Percentiles rank a stretch among this genome's conserved stretches.
phyloP scores from a whole-genome alignment of 108 stramenopile genomes.

The Skeletonema potamos region DNA sequence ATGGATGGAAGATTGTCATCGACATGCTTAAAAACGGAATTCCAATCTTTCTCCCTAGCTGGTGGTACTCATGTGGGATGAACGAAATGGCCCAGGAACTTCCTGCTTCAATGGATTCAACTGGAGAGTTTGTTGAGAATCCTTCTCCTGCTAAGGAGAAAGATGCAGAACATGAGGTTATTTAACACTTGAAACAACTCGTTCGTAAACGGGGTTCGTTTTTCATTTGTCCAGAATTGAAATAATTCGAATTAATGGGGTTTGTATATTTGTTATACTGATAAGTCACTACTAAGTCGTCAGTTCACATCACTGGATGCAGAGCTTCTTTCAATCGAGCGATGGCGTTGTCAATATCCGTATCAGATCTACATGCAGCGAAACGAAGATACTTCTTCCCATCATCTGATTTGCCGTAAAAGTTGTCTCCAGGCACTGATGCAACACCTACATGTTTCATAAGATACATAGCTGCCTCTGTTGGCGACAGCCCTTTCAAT shows the following conservation, averaged over 20 bases:
- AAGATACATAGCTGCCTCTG: conserved; percentile 71
- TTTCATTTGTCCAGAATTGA: neutral
- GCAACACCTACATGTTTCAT: conserved; percentile 61
- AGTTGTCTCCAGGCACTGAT: conserved; percentile 75
- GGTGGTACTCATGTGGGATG: conserved; percentile 14
- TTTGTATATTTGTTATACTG: neutral
- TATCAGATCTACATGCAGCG: conserved; percentile 65
- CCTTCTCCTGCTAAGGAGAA: neutral
- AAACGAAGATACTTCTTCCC: conserved; percentile 55
- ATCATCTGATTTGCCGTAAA: conserved; percentile 54
- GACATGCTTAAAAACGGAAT: conserved; percentile 18
- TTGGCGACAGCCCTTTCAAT: conserved; percentile 22
- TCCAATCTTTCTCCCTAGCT: conserved; percentile 29
- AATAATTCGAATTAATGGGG: neutral
- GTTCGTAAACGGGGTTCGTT: neutral
- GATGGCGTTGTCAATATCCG: conserved; percentile 51
- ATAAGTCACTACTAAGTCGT: neutral
- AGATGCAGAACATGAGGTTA: conserved; percentile 1
- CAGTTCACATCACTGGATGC: neutral
- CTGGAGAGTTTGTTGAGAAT: neutral
- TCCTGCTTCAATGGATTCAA: conserved; percentile 1
- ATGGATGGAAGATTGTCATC: conserved; percentile 54
- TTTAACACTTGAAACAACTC: neutral
- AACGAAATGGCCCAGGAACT: neutral
- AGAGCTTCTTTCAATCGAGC: conserved; percentile 33